Conservation (phyloP, 768 basidiomycete genomes). For the Mycena haematopus region DNA sequence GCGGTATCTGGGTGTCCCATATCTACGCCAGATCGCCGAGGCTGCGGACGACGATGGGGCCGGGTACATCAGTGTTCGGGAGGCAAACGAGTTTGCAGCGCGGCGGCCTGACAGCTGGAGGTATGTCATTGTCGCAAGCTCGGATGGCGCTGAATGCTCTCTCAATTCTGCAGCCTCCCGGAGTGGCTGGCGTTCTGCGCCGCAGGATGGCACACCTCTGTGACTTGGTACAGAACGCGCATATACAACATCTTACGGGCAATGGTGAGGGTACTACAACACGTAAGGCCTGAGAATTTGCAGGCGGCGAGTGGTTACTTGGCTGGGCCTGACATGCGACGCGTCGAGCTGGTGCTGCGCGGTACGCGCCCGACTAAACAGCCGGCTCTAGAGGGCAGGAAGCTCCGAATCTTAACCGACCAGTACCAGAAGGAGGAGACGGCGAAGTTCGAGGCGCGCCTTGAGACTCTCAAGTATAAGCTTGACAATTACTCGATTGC, state of each 20-base stretch:
- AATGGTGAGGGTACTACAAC: slow-evolving; percentile 19
- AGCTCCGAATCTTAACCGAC: no score
- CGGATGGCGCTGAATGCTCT: not conserved
- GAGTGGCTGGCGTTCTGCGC: slow-evolving; percentile 41
- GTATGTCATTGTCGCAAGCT: slow-evolving; percentile 7
- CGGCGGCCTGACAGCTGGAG: slow-evolving; percentile 34
- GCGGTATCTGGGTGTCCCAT: slow-evolving; percentile 35
- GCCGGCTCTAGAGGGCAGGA: no score
- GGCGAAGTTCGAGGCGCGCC: slow-evolving; percentile 13
- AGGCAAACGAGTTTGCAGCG: slow-evolving; percentile 35
- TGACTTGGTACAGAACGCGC: slow-evolving; percentile 32
- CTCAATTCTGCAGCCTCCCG: slow-evolving; percentile 29
- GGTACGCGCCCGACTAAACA: slow-evolving; percentile 21
- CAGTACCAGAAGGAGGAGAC: slow-evolving; percentile 14
- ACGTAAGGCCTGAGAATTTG: slow-evolving; percentile 25
- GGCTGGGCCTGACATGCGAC: slow-evolving; percentile 9
- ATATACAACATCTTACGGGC: slow-evolving; percentile 29
- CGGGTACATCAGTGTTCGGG: slow-evolving; percentile 38
- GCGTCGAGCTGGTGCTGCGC: slow-evolving; percentile 33
- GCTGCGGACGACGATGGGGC: slow-evolving; percentile 39
- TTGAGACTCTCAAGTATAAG: slow-evolving; percentile 26
- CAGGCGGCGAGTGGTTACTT: slow-evolving; percentile 27
- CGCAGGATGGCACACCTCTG: slow-evolving; percentile 33
- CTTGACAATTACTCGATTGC: slow-evolving; percentile 15
- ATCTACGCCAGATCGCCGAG: slow-evolving; percentile 36